Percentiles rank a stretch among this genome's conserved stretches.
phyloP scores from a whole-genome alignment of 352 stramenopile species.

The Phytophthora sojae region DNA sequence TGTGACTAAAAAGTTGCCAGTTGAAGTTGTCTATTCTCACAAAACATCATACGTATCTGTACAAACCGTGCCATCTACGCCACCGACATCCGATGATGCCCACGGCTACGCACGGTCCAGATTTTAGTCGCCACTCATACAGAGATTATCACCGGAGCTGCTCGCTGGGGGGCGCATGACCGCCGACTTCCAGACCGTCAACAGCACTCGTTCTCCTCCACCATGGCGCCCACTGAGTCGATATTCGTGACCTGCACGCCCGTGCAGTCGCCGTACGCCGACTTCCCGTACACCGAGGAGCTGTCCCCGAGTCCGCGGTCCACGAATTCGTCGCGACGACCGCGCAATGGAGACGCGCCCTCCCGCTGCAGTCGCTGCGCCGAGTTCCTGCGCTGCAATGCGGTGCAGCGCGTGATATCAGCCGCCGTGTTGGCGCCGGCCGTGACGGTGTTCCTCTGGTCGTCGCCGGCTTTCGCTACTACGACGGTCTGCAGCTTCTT shows the following conservation, averaged over 20 bases:
- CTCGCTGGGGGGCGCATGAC: not conserved
- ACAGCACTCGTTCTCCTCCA: not conserved
- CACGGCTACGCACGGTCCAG: not conserved
- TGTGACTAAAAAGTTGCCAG: constrained; percentile 1
- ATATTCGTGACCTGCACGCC: constrained; percentile 3
- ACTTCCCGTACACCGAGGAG: constrained; percentile 16
- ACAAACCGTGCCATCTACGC: not conserved
- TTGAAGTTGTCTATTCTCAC: constrained; percentile 25
- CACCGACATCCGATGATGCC: constrained; percentile 5
- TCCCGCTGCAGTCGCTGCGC: constrained; percentile 4
- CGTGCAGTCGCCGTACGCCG: not conserved
- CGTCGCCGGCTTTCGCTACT: constrained; percentile 67
- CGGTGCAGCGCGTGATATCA: constrained; percentile 66
- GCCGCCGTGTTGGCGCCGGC: constrained; percentile 58
- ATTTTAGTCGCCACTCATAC: constrained; percentile 27
- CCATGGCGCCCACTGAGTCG: not conserved
- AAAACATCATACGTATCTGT: constrained; percentile 2
- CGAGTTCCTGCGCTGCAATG: constrained; percentile 49
- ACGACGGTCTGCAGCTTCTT: constrained; percentile 68
- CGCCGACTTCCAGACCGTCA: not conserved
- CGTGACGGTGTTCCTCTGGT: constrained; percentile 74
- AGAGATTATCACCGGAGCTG: not conserved
- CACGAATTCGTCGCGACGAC: constrained; percentile 11
- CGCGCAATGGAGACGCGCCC: not conserved
- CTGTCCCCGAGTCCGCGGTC: constrained; percentile 7